Conservation (phyloP, 1,284 basidiomycete genomes). For the Marasmius sp. region DNA sequence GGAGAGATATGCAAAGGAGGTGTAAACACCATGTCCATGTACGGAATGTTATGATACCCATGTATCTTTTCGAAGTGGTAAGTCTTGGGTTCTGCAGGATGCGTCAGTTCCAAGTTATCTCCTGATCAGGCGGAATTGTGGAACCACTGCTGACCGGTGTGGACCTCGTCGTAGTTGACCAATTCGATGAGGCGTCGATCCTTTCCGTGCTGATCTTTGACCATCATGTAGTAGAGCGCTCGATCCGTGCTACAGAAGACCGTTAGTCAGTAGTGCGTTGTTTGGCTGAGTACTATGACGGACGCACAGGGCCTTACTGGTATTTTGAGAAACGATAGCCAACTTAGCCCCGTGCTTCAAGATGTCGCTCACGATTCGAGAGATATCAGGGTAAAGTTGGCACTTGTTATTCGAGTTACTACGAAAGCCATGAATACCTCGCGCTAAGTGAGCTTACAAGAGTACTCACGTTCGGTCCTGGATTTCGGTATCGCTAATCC, state of each 20-base stretch:
- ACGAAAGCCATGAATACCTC: neutral
- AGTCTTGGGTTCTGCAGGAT: neutral
- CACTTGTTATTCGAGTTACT: constrained; percentile 6
- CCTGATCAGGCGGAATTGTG: neutral
- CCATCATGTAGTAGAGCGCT: no score
- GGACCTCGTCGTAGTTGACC: constrained; percentile 11
- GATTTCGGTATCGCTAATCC: no score
- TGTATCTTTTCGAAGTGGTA: no score
- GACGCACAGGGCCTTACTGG: constrained; percentile 4
- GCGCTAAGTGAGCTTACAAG: no score
- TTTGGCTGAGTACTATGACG: no score
- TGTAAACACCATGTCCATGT: no score
- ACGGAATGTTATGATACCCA: no score
- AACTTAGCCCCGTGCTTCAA: constrained; percentile 3
- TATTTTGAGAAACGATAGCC: constrained; percentile 9
- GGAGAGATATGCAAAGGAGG: no score
- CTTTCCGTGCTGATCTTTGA: neutral
- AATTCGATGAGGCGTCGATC: constrained; percentile 4
- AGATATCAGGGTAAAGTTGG: neutral
- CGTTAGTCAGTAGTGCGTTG: no score
- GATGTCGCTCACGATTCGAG: constrained; percentile 3
- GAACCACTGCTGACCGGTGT: constrained; percentile 7
- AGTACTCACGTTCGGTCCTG: no score
- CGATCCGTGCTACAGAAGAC: no score
- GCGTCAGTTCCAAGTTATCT: no score